phyloP scores from a whole-genome alignment of 345 rosid species.

The Salix brachista region DNA sequence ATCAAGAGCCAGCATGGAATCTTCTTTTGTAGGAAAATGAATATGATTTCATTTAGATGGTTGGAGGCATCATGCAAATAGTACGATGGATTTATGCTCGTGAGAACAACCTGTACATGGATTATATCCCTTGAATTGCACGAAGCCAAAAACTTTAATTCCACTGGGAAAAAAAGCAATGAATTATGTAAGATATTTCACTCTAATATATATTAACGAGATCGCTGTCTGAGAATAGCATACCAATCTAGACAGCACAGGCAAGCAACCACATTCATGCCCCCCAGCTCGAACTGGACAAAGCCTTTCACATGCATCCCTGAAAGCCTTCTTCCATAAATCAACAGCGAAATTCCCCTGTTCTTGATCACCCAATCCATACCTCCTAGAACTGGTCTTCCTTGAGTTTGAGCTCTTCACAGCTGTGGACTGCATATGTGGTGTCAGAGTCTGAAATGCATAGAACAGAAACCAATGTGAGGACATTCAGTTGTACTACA shows the following conservation, averaged over 20 bases:
- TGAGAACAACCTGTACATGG: neutral
- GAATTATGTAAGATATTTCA: neutral
- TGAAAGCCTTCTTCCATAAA: constrained; percentile 87
- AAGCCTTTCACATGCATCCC: constrained; percentile 85
- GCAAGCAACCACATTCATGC: constrained; percentile 88
- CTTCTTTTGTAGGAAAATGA: neutral
- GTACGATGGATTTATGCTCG: neutral
- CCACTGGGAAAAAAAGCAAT: neutral
- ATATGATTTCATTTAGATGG: neutral
- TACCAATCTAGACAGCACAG: constrained; percentile 77
- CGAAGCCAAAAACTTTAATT: neutral
- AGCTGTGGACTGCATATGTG: constrained; percentile 74
- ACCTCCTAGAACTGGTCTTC: constrained; percentile 50
- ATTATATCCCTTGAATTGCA: neutral
- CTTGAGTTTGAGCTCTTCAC: constrained; percentile 54
- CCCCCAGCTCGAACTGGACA: constrained; percentile 82
- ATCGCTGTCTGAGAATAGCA: neutral
- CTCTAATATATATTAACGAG: neutral
- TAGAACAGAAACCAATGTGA: constrained; percentile 5
- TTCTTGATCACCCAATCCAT: constrained; percentile 52
- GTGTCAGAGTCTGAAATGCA: constrained; percentile 67
- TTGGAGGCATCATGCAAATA: neutral
- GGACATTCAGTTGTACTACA: neutral
- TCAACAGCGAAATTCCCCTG: constrained; percentile 71
- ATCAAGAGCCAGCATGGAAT: neutral